Percentiles rank a stretch among this genome's conserved stretches.
These are phyloP conservation scores for Madurella mycetomatis DNA, from an alignment of 2,329 filamentous ascomycete species.

Conservation along the genomic window DNA sequence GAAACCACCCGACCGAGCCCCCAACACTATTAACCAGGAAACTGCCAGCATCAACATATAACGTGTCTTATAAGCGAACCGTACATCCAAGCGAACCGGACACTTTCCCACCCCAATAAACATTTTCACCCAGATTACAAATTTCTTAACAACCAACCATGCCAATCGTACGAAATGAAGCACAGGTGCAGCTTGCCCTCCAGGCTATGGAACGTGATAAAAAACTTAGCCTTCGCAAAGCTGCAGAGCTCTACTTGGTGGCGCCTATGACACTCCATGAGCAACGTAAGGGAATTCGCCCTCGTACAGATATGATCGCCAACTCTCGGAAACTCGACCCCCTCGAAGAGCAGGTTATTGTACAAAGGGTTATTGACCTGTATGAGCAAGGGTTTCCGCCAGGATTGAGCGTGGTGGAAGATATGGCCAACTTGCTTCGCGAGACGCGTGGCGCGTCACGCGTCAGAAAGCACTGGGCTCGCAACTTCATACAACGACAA, in stretches of 20 bases:
- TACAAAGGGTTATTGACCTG: constrained; percentile 3
- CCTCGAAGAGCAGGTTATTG: not conserved
- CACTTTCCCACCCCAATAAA: too few relatives aligned
- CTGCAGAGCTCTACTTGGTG: not conserved
- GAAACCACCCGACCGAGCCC: too few relatives aligned
- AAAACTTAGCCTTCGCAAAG: not conserved
- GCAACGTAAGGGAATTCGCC: not conserved
- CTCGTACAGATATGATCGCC: not conserved
- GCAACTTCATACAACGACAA: constrained; percentile 10
- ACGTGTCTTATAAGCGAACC: too few relatives aligned
- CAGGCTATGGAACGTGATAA: not conserved
- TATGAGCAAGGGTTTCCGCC: constrained; percentile 6
- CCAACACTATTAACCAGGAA: too few relatives aligned
- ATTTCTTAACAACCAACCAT: too few relatives aligned
- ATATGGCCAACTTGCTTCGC: constrained; percentile 3
- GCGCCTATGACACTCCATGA: not conserved
- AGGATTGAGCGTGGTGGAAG: not conserved
- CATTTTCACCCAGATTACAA: too few relatives aligned
- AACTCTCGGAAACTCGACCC: not conserved
- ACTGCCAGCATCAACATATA: too few relatives aligned
- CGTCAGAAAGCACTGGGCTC: constrained; percentile 18
- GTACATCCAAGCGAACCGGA: too few relatives aligned
- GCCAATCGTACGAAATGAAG: too few relatives aligned
- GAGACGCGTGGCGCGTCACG: not conserved
- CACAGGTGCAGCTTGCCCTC: too few relatives aligned